phyloP scores from a whole-genome alignment of 345 rosid genomes.

The Turritis glabra region DNA sequence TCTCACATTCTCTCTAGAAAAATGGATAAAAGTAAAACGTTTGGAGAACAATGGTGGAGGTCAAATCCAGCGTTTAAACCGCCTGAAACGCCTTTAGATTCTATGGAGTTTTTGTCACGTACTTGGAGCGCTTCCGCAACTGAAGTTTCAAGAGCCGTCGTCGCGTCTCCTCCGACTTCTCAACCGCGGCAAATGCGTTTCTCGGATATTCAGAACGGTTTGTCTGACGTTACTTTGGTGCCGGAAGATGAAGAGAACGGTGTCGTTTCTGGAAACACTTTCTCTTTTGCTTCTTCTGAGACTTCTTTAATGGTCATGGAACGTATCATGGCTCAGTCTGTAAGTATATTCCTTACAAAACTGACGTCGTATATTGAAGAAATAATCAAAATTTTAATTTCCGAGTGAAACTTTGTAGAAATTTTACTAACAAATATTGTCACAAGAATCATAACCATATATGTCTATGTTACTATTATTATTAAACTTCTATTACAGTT shows the following conservation, averaged over 20 bases:
- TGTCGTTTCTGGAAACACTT: slow-evolving; percentile 72
- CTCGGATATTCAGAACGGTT: slow-evolving; percentile 40
- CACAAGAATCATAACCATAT: not conserved
- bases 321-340: slow-evolving; percentile 99
- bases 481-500: not conserved
- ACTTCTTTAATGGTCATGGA: slow-evolving; percentile 97
- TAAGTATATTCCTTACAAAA: slow-evolving; percentile 39
- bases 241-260: slow-evolving; percentile 69
- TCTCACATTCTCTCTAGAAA: slow-evolving; percentile 4
- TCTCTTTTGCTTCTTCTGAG: slow-evolving; percentile 94
- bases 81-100: slow-evolving; percentile 86
- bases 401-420: too few relatives aligned
- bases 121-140: slow-evolving; percentile 93
- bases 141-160: slow-evolving; percentile 72
- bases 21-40: slow-evolving; percentile 39
- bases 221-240: slow-evolving; percentile 32
- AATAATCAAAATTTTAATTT: too few relatives aligned
- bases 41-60: slow-evolving; percentile 52
- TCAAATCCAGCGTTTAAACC: slow-evolving; percentile 64
- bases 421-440: slow-evolving; percentile 1
- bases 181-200: slow-evolving; percentile 47
- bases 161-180: slow-evolving; percentile 45
- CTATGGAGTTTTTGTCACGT: slow-evolving; percentile 96
- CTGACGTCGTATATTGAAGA: not conserved
- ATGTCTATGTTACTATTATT: not conserved